Base-by-base conservation (phyloP, 2,329 filamentous ascomycete species). In the Colletotrichum sp. region DNA sequence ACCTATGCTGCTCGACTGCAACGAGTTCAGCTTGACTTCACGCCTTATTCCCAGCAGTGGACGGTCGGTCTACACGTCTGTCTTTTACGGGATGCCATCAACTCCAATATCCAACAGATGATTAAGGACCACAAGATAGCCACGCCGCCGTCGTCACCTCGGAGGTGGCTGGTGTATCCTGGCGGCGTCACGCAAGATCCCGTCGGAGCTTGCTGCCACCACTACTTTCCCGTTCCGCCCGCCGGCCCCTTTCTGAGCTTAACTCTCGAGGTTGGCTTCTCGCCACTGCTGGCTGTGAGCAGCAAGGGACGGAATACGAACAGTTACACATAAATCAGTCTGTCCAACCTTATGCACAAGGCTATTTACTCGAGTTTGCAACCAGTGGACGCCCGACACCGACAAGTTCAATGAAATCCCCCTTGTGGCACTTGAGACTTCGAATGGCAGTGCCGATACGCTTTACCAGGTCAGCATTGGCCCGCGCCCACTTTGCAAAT, bases 401-500 rank as follows among this genome's bases (percentile, higher is more conserved):
- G 52, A 26, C 22, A n/a, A 57, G n/a, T 34, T 52, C 44, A 52
- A 34, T 15, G n/a, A 18, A 32, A n/a, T 48, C 8, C 62, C 68
- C 34, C 30, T 12, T 72, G 36, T 55, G 36, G 13, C 55, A 67
- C 60, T 13, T n/a, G 18, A 36, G 22, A n/a, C 57, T 18, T 72
- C 22, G 30, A 65, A 68, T 26, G 16, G 18, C 52, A 32, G 48
- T 64, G 64, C 59, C 64, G 55, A 44, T 52, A 75, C 32, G 48
- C 59, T 75, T 73, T 64, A 15, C 70, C 24, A 48, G 70, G 57
- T 60, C 64, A 73, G 73, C 60, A 36, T 75, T 67, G 68, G 63
- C 32, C 65, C 59, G 28, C 62, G 70, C 48, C 65, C 60, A 63
- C 71, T 26, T 52, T 71, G 74, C 71, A 68, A 59, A 75, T 71